Base-by-base conservation (phyloP, 106 monocot species). In the Amphibolis antarctica region DNA sequence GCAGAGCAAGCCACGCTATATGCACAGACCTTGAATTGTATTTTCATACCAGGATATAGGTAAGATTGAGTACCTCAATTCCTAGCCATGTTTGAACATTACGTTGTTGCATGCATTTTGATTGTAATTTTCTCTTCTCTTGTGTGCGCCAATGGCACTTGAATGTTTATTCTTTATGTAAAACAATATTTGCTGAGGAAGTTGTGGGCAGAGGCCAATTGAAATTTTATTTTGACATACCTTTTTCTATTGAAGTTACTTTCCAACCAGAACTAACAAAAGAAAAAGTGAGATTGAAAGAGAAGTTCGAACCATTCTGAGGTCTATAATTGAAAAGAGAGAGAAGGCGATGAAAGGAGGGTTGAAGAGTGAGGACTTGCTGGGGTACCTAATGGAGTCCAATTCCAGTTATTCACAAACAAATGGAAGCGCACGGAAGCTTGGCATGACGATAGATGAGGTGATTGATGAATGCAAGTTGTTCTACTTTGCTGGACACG, bases 1-100 rank as follows among this genome's bases (percentile, higher is more conserved):
- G 50, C 25, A 1, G 74, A 74, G 50, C 67, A 67, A 61, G 26
- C 43, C 10, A 7, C 26, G 23, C 74, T 74, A 36, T 0, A 31
- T 10, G 1, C 47, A 0, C 17, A 71, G 42, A 55, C 68, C 52
- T 23, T 69, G 9, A 49, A 28, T 23, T 50, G 22, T 43, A 17
- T 57, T 10, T 54, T 72, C 17, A 68, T 86, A 21, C 85, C 89
- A 15, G 85, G 85, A 60, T 80, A 67, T 54, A 74, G 72, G 85
- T 85, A 58, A 5, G 23, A 9, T 62, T 44, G 4, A 44, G n/a
- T 18, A 44, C 29, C 15, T 62, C 44, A 20, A 0, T n/a, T n/a
- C n/a, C n/a, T n/a, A n/a, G n/a, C n/a, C n/a, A n/a, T n/a, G n/a
- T n/a, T n/a, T n/a, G n/a, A n/a, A n/a, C n/a, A n/a, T n/a, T n/a